Base-by-base conservation (phyloP, 305 asterid genomes). In the Fraxinus floribunda region DNA sequence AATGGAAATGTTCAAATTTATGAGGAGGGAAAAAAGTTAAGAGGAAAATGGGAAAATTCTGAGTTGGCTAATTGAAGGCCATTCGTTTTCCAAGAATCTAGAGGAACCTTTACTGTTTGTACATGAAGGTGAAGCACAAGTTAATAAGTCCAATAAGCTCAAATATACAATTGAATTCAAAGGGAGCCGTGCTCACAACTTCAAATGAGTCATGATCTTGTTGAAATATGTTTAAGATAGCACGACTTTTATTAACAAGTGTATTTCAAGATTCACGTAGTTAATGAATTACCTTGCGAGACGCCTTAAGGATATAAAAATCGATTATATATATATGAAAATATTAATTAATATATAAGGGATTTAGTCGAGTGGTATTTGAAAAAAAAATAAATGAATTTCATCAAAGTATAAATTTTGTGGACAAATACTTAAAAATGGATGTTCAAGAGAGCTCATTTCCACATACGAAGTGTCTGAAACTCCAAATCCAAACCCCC, bases 1-100 rank as follows among this genome's bases (percentile, higher is more conserved):
- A 80, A 57, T 8, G 71, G 79, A 77, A 68, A 78, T 36, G 79
- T 68, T 52, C 55, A 49, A 82, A 85, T 87, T 79, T 88, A 79
- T 88, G 90, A 81, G 91, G 91, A 85, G 86, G 89, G 87, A 85
- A 85, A 81, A 32, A 5, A 55, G 71, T 83, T 26, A 32, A n/a
- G 46, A 7, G 77, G 38, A 72, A 82, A 79, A 76, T 29, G 20
- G 75, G 72, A 73, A 79, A 87, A 79, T 82, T 87, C 38, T 91
- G 97, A 91, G 91, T 79, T 94, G 98, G 98, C 89, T 81, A 81
- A 57, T 29, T 32, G 89, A 79, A 34, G 78, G 82, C 95, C 98
- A 90, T 24, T 89, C 77, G 86, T 90, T 87, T 75, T 36, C 7
- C 78, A 86, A 89, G 92, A 92, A 91, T 93, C 78, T 81, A 4